Base-by-base conservation (phyloP, 1,284 basidiomycete genomes). In the Trametes sp. region DNA sequence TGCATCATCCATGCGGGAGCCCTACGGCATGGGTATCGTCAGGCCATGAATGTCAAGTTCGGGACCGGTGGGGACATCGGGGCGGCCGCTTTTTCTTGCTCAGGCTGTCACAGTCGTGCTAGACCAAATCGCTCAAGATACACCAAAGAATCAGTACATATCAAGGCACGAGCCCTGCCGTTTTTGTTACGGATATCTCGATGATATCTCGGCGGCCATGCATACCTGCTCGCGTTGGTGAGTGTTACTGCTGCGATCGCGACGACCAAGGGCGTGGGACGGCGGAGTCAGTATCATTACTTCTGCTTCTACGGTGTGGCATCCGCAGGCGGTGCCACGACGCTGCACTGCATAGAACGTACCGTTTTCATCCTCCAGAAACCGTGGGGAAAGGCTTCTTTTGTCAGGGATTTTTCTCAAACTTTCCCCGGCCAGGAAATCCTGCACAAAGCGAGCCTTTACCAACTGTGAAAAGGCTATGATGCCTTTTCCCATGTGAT, bases 231-330 rank as follows among this genome's bases (percentile, higher is more conserved):
- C 38, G 7, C 8, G 38, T 41, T 19, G 38, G 38, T 41, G 19
- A n/a, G 38, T 41, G 38, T 19, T 19, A n/a, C 13, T 19, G 38
- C 16, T n/a, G 8, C 16, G 5, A 28, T 28, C 24, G 3, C 13
- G 10, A 6, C 24, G 26, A 26, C 6, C 24, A 24, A 46, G 11
- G 6, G 14, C 45, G 45, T 46, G 45, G 45, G 28, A 46, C 28
- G 28, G 45, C 45, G 45, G 28, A 49, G 48, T 49, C 48, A 31
- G 28, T 21, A n/a, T n/a, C n/a, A n/a, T n/a, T 21, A 31, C 16
- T 19, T 19, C 46, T 28, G 35, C 51, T 53, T 53, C 51, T 38
- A 9, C 51, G 24, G 24, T 23, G 51, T 53, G 51, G 35, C 23
- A n/a, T 53, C 9, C 35, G 35, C 23, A 53, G n/a, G 51, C 21